Percentiles rank a stretch among this genome's conserved stretches.
phyloP scores from a whole-genome alignment of 306 rosid genomes.

The Citrullus mucosospermus region DNA sequence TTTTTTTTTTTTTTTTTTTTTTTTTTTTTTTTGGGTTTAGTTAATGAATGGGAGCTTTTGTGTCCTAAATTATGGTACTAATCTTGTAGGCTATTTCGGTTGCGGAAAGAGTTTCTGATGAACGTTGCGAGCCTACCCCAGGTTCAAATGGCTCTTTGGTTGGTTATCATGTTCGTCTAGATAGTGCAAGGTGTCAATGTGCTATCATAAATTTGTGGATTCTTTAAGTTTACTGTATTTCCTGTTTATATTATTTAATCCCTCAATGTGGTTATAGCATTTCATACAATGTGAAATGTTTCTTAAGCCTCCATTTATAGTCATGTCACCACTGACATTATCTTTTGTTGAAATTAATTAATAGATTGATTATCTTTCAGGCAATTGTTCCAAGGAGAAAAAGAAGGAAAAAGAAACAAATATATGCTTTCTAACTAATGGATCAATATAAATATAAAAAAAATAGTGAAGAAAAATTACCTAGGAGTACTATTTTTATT shows the following conservation, averaged over 20 bases:
- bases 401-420: neutral
- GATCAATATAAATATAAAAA: no score
- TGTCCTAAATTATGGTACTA: slow-evolving; percentile 6
- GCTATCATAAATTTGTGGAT: neutral
- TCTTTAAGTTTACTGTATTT: neutral
- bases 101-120: slow-evolving; percentile 96
- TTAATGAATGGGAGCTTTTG: neutral
- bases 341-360: neutral
- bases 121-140: slow-evolving; percentile 80
- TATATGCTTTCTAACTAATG: no score
- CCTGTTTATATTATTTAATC: neutral
- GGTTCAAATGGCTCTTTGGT: slow-evolving; percentile 83
- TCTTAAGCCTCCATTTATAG: neutral
- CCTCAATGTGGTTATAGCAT: neutral
- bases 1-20: neutral
- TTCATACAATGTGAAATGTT: neutral
- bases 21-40: neutral
- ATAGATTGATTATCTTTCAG: neutral
- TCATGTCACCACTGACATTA: neutral
- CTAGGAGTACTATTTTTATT: no score
- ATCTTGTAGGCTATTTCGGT: slow-evolving; percentile 73
- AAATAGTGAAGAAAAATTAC: no score
- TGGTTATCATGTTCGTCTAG: slow-evolving; percentile 99
- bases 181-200: slow-evolving; percentile 62
- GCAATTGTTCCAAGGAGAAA: neutral